Evolutionary conservation across 1,284 basidiomycete species (phyloP).

Genomic region (Melampsora medusae): DNA sequence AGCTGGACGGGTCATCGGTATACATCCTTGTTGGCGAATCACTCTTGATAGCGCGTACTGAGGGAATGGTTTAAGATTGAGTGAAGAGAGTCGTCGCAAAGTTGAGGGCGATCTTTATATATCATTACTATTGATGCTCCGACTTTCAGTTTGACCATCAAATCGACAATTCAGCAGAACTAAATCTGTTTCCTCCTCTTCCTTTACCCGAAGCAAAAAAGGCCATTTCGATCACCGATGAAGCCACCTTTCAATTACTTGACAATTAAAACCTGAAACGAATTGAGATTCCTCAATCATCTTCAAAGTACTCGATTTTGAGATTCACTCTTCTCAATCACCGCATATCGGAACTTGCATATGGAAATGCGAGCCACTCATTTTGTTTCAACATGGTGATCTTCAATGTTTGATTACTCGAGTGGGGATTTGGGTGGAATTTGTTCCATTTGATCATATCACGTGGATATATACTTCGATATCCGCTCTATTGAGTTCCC

Average conservation of each 20-base stretch:
- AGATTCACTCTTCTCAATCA: too few species aligned
- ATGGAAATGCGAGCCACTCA: too few species aligned
- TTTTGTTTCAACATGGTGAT: too few species aligned
- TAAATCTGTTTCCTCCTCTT: background rate
- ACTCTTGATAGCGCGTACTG: constrained; percentile 26
- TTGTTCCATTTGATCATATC: too few species aligned
- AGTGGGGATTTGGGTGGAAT: too few species aligned
- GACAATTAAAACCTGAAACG: constrained; percentile 37
- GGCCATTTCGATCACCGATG: constrained; percentile 28
- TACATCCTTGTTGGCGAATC: constrained; percentile 22
- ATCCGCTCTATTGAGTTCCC: too few species aligned
- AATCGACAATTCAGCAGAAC: constrained; percentile 1
- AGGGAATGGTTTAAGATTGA: constrained; percentile 36
- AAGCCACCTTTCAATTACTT: constrained; percentile 30
- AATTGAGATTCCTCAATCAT: constrained; percentile 11
- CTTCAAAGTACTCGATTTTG: background rate
- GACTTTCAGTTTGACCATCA: background rate
- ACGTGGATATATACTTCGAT: too few species aligned
- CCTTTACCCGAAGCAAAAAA: background rate
- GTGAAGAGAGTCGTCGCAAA: constrained; percentile 13
- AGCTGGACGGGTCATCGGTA: constrained; percentile 27
- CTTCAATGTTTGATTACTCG: too few species aligned
- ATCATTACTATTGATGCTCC: background rate
- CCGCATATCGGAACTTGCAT: too few species aligned
- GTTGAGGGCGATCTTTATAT: constrained; percentile 17